Evolutionary conservation across 805 yeast genomes (phyloP).

Genomic region (Candida boidinii): DNA sequence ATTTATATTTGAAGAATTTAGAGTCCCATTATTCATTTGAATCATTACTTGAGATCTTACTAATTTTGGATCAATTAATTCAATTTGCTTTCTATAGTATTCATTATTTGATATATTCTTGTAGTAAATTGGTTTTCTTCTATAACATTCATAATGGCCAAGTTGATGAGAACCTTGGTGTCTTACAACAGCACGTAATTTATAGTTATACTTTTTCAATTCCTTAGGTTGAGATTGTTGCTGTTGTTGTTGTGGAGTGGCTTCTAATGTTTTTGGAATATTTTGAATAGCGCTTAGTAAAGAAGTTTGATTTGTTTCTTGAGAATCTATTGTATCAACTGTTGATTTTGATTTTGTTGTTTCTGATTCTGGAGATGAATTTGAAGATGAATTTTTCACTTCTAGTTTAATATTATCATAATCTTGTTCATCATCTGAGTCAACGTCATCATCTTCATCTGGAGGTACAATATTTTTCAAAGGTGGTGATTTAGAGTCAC

Average conservation of each 20-base stretch:
- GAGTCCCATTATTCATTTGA: too few relatives aligned
- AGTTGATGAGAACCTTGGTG: conserved; percentile 84
- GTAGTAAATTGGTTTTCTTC: conserved; percentile 59
- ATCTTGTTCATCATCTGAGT: conserved; percentile 7
- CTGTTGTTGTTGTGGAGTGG: background rate
- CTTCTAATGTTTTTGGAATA: too few relatives aligned
- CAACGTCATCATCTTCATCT: conserved; percentile 6
- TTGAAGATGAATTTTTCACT: too few relatives aligned
- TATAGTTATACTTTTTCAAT: conserved; percentile 30
- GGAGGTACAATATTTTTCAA: too few relatives aligned
- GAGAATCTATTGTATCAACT: too few relatives aligned
- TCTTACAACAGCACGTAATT: conserved; percentile 63
- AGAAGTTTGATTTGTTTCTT: too few relatives aligned
- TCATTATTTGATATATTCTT: conserved; percentile 25
- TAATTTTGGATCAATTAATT: conserved; percentile 1
- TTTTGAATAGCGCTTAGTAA: too few relatives aligned
- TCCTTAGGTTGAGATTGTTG: background rate
- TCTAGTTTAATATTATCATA: background rate
- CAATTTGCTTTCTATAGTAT: conserved; percentile 14
- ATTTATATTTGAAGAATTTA: background rate
- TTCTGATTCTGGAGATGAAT: background rate
- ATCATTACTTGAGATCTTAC: conserved; percentile 4
- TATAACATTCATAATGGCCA: conserved; percentile 89
- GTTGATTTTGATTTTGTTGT: background rate
- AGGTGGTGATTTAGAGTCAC: too few relatives aligned